Evolutionary conservation across 164 flowering plant genomes (phyloP).

Genomic region (Sedum album): DNA sequence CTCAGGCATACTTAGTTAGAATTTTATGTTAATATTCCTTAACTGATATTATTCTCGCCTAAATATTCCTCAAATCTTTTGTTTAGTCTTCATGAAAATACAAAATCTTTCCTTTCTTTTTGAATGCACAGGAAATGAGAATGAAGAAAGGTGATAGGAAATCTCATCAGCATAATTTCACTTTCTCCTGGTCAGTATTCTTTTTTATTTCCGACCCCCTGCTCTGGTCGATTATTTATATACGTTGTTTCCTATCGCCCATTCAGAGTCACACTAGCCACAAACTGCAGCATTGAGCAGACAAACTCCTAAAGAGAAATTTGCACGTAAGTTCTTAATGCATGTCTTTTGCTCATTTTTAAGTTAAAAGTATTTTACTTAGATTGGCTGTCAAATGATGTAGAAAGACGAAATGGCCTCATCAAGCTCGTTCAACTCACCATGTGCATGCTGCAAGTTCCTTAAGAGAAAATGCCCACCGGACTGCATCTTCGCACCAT

Average conservation of each 20-base stretch:
- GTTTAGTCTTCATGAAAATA: background rate
- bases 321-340: background rate
- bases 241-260: background rate
- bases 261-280: background rate
- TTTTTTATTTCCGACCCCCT: background rate
- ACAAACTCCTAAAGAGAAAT: background rate
- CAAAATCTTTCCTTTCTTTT: background rate
- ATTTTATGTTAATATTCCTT: background rate
- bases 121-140: background rate
- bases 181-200: conserved; percentile 1
- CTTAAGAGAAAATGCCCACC: conserved; percentile 65
- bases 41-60: background rate
- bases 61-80: conserved; percentile 5
- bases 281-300: no score
- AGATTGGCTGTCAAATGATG: background rate
- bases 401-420: conserved; percentile 28
- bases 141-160: background rate
- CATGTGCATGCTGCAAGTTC: conserved; percentile 85
- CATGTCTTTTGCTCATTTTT: background rate
- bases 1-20: no score
- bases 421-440: conserved; percentile 56
- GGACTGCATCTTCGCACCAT: conserved; percentile 65
- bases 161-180: background rate
- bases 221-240: background rate
- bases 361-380: background rate